Conservation (phyloP, 257 asterid genomes). For the Solanum pimpinellifolium region DNA sequence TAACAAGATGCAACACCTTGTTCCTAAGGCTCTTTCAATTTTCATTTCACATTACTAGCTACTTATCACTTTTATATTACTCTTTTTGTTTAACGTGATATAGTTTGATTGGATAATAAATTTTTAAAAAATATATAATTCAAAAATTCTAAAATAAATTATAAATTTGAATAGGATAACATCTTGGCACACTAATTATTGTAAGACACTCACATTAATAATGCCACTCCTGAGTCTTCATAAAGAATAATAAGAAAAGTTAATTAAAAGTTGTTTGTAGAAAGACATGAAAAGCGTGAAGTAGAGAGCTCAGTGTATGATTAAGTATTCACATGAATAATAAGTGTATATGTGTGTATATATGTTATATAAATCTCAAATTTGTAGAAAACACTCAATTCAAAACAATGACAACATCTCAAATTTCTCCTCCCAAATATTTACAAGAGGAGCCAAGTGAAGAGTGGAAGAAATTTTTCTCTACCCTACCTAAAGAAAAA, state of each 20-base stretch:
- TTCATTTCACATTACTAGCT: not conserved
- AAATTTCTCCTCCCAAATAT: not conserved
- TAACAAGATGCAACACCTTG: not conserved
- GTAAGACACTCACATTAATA: not conserved
- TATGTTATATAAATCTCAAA: not conserved
- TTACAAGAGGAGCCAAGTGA: not conserved
- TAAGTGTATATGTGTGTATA: not conserved
- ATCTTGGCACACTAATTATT: too few species aligned
- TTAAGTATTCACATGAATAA: not conserved
- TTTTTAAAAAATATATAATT: too few species aligned
- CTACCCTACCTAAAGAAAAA: not conserved
- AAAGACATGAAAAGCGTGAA: not conserved
- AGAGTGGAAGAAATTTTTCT: not conserved
- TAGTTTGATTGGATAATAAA: not conserved
- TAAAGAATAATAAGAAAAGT: not conserved
- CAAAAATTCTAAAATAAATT: too few species aligned
- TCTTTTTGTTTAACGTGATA: not conserved
- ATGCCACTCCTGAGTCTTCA: not conserved
- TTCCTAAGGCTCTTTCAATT: not conserved
- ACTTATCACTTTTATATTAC: not conserved
- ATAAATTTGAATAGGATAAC: not conserved
- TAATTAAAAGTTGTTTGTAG: not conserved
- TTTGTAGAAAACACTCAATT: not conserved
- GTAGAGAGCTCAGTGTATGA: not conserved
- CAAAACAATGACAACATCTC: not conserved